Evolutionary conservation across 106 monocot genomes (phyloP).

Genomic region (Agapanthus africanus): DNA sequence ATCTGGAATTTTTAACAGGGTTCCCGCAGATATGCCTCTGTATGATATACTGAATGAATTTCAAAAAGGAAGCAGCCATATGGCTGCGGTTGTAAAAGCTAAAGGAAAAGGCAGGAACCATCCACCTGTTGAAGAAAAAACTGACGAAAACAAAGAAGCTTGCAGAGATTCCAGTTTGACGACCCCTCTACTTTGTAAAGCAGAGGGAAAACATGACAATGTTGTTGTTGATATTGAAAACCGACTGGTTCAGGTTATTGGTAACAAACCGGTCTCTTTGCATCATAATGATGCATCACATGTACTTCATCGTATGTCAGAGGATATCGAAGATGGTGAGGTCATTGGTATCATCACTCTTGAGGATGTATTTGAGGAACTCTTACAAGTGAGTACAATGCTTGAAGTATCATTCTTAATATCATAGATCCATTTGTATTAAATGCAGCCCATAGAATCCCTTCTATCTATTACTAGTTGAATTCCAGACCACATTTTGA

Average conservation of each 20-base stretch:
- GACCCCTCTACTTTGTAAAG: conserved; percentile 40
- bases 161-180: conserved; percentile 28
- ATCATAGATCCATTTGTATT: not conserved
- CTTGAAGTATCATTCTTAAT: not conserved
- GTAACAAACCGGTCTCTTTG: conserved; percentile 17
- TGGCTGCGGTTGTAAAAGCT: conserved; percentile 95
- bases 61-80: conserved; percentile 99
- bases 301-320: conserved; percentile 25
- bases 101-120: conserved; percentile 35
- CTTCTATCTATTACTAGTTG: not conserved
- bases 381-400: conserved; percentile 57
- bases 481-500: not conserved
- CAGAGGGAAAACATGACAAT: conserved; percentile 24
- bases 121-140: conserved; percentile 14
- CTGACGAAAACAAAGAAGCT: conserved; percentile 22
- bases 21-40: conserved; percentile 96
- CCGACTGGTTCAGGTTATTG: conserved; percentile 26
- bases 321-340: conserved; percentile 87
- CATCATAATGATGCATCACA: conserved; percentile 28
- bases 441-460: not conserved
- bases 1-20: conserved; percentile 71
- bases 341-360: conserved; percentile 99
- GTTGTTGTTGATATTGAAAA: conserved; percentile 66
- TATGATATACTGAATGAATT: conserved; percentile 99
- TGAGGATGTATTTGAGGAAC: conserved; percentile 99